These are phyloP conservation scores for Glycine latifolia DNA, from an alignment of 306 rosid genomes.

Conservation along the genomic window DNA sequence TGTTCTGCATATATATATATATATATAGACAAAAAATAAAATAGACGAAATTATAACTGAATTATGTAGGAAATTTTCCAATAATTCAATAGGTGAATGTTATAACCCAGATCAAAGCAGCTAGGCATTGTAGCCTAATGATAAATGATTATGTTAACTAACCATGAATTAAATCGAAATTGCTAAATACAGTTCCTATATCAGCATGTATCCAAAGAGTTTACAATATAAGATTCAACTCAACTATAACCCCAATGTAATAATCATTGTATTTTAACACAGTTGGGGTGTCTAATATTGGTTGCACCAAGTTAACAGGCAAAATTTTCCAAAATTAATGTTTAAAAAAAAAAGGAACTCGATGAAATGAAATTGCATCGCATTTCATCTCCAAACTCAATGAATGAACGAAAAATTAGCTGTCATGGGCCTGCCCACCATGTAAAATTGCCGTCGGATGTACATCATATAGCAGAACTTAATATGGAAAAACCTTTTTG, in stretches of 20 bases:
- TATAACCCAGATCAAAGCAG: neutral
- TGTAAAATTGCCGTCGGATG: neutral
- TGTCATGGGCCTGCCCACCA: neutral
- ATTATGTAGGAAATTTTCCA: neutral
- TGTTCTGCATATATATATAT: constrained; percentile 15
- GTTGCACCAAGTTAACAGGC: neutral
- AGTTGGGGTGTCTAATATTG: constrained; percentile 2
- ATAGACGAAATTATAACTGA: neutral
- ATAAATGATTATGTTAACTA: neutral
- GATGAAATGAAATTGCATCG: constrained; percentile 3
- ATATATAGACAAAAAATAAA: constrained; percentile 2
- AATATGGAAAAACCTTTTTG: neutral
- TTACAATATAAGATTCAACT: neutral
- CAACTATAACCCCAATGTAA: neutral
- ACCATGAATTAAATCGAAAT: neutral
- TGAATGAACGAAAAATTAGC: constrained; percentile 9
- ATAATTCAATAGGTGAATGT: neutral
- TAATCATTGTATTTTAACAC: neutral
- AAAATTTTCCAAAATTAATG: neutral
- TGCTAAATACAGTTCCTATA: neutral
- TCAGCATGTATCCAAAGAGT: neutral
- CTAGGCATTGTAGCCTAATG: neutral
- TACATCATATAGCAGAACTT: constrained; percentile 12
- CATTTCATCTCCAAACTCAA: constrained; percentile 7
- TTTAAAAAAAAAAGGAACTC: neutral